Percentiles rank a stretch among this genome's conserved stretches.
phyloP scores from a whole-genome alignment of 345 rosid species.

The Bruguiera sexangula region DNA sequence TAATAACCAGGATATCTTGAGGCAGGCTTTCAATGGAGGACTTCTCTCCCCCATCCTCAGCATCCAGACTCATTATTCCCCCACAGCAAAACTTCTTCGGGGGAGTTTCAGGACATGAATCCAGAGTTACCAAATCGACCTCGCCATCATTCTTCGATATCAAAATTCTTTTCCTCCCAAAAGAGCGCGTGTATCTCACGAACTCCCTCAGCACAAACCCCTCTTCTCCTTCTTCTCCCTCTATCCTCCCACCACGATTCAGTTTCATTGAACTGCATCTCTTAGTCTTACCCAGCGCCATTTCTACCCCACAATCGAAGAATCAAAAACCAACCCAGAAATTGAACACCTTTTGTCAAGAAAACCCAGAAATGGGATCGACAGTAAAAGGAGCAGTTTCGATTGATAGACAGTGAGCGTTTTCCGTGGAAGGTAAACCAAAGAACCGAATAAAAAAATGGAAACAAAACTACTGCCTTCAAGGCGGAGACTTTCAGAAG shows the following conservation, averaged over 20 bases:
- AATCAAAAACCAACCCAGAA: background rate
- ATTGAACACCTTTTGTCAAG: background rate
- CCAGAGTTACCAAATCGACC: slow-evolving; percentile 3
- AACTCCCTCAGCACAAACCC: slow-evolving; percentile 34
- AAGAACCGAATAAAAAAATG: background rate
- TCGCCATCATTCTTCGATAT: slow-evolving; percentile 28
- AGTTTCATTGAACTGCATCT: slow-evolving; percentile 33
- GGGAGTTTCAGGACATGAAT: slow-evolving; percentile 26
- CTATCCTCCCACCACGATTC: slow-evolving; percentile 16
- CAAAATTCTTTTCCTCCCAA: slow-evolving; percentile 73
- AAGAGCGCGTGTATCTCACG: slow-evolving; percentile 46
- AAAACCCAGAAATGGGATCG: background rate
- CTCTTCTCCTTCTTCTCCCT: slow-evolving; percentile 13
- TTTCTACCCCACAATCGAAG: background rate
- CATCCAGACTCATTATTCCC: background rate
- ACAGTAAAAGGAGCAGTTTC: background rate
- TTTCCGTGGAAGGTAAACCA: background rate
- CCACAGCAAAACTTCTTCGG: slow-evolving; percentile 59
- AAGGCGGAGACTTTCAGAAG: background rate
- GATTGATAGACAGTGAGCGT: background rate
- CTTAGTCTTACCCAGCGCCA: slow-evolving; percentile 50
- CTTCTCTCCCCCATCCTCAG: slow-evolving; percentile 19
- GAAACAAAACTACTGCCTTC: background rate
- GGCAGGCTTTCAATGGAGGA: slow-evolving; percentile 66
- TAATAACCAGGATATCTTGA: slow-evolving; percentile 68